A percentile compares a stretch with the other conserved stretches of the same genome.
phyloP scores from a whole-genome alignment of 768 basidiomycete genomes.

The Leccinellum albellum region DNA sequence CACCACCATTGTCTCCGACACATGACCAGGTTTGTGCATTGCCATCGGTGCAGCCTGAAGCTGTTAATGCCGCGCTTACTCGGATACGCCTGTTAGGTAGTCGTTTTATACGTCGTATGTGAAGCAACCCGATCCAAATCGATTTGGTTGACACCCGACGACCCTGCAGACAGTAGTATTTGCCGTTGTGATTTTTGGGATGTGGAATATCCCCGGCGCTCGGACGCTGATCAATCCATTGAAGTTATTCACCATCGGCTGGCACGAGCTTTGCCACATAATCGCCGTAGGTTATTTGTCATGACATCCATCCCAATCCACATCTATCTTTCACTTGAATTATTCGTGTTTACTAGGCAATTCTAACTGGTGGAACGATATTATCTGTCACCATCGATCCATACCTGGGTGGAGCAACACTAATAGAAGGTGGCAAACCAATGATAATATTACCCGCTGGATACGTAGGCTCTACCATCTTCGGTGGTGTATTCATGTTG shows the following conservation, averaged over 20 bases:
- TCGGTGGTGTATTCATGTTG: constrained; percentile 80
- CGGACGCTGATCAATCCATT: constrained; percentile 78
- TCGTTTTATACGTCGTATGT: constrained; percentile 74
- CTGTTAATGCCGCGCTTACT: constrained; percentile 21
- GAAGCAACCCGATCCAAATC: constrained; percentile 11
- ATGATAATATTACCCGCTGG: constrained; percentile 71
- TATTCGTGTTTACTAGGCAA: constrained; percentile 45
- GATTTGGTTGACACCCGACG: constrained; percentile 4
- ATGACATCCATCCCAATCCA: constrained; percentile 2
- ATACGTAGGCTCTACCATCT: constrained; percentile 76
- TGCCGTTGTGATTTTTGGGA: constrained; percentile 80
- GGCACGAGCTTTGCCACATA: constrained; percentile 87
- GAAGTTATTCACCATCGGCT: constrained; percentile 84
- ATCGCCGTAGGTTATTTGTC: constrained; percentile 49
- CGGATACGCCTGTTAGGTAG: constrained; percentile 44
- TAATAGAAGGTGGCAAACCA: constrained; percentile 74
- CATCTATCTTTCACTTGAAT: constrained; percentile 4
- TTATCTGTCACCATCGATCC: constrained; percentile 82
- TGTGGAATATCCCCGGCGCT: constrained; percentile 83
- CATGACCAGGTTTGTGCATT: constrained; percentile 61
- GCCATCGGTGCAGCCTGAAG: constrained; percentile 14
- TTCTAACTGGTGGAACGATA: constrained; percentile 76
- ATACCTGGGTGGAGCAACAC: constrained; percentile 57
- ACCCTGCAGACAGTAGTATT: constrained; percentile 69
- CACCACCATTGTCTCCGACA: constrained; percentile 54